phyloP scores from a whole-genome alignment of 306 rosid species.

The Citrullus mucosospermus region DNA sequence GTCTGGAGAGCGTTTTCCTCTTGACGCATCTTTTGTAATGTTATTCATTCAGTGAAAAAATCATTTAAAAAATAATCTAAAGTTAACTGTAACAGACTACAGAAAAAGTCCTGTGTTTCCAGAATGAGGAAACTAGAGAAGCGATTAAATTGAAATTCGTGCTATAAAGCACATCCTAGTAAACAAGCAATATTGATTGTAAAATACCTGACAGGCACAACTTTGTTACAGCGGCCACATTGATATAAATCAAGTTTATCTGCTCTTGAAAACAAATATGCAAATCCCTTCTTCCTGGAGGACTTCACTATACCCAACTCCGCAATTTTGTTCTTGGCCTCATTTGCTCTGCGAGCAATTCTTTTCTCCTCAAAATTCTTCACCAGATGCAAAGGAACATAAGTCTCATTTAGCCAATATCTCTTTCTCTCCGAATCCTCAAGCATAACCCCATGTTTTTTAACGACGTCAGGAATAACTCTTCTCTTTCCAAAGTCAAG shows the following conservation, averaged over 20 bases:
- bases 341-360: slow-evolving; percentile 52
- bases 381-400: slow-evolving; percentile 79
- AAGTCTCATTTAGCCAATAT: slow-evolving; percentile 76
- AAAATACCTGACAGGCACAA: slow-evolving; percentile 60
- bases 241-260: slow-evolving; percentile 51
- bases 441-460: slow-evolving; percentile 48
- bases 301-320: slow-evolving; percentile 29
- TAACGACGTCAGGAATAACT: slow-evolving; percentile 56
- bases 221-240: slow-evolving; percentile 87
- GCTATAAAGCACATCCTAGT: neutral
- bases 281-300: slow-evolving; percentile 37
- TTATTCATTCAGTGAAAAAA: neutral
- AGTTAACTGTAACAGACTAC: neutral
- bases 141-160: neutral
- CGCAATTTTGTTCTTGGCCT: slow-evolving; percentile 33
- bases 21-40: neutral
- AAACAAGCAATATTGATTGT: neutral
- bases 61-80: neutral
- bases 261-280: slow-evolving; percentile 71
- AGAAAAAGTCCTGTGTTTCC: neutral
- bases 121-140: neutral
- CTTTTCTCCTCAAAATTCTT: slow-evolving; percentile 91
- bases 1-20: neutral
- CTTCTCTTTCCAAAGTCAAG: slow-evolving; percentile 98
- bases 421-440: slow-evolving; percentile 69